Base-by-base conservation (phyloP, 2,329 filamentous ascomycete species). In the Dactylellina parvicollis region DNA sequence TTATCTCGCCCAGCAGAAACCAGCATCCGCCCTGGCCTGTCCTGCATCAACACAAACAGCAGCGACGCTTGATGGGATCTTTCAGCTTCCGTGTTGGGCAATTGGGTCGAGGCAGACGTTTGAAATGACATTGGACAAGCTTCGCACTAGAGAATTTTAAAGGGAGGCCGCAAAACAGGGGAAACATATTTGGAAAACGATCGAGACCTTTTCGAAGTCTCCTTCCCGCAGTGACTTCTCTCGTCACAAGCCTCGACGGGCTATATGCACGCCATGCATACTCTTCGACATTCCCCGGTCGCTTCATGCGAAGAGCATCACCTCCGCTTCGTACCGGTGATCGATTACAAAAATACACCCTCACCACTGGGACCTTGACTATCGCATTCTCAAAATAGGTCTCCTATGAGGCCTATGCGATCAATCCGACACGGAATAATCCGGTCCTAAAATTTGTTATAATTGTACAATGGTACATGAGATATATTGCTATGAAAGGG, bases 61-160 rank as follows among this genome's bases (percentile, higher is more conserved):
- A 34, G 30, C 30, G 14, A 7, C 30, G 14, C 30, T 14, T 7
- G 14, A 34, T 20, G 42, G 3, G 50, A 38, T 28, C 28, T 30
- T 46, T 26, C 24, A 46, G 30, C 44, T 40, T 61, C 56, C 56
- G 30, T 50, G 10, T 40, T 14, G 2, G 8, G 30, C 56, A 42
- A 59, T 34, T 34, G n/a, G n/a, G 20, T 47, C 16, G 22, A 16
- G 24, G 16, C 42, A 18, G 18, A 42, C n/a, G n/a, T n/a, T n/a
- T n/a, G n/a, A n/a, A n/a, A n/a, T n/a, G n/a, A n/a, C n/a, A n/a
- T n/a, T n/a, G n/a, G n/a, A n/a, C 36, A 26, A 46, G 8, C 18
- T 8, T 16, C 16, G 42, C n/a, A 20, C 22, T 5, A 46, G 10
- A 46, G 16, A 20, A 2, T 2, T 26, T 46, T 26, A 20, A 8